Base-by-base conservation (phyloP, 768 basidiomycete species). In the Phaeotremella skinneri region DNA sequence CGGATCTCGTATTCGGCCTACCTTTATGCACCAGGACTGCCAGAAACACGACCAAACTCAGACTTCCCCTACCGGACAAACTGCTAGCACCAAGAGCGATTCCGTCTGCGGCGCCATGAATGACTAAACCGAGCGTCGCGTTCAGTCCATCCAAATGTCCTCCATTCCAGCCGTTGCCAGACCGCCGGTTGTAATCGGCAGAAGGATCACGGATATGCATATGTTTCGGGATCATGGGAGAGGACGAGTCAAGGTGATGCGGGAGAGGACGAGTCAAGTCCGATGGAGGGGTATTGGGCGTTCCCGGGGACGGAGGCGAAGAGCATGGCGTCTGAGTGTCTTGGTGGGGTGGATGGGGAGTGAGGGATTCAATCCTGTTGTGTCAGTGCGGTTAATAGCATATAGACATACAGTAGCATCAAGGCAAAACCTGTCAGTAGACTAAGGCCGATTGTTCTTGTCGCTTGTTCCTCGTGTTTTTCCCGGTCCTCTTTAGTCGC, bases 21-120 rank as follows among this genome's bases (percentile, higher is more conserved):
- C 77, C 89, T 83, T 98, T 98, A 78, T 98, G 96, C 21, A 98
- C 81, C 49, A 90, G 81, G 41, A 99, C 83, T 2, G 96, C 93
- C 23, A 96, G 72, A 73, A 98, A 98, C 2, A 99, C 87, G 42
- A 97, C 81, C 9, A 91, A 70, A 0, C 92, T 89, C 30, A 97
- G 72, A 25, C 74, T 76, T 32, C 80, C 17, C 79, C 77, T 56
- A 9, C 61, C 68, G 17, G 69, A 71, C 23, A 77, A 59, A 32
- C 78, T 72, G 41, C 78, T 79, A 25, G 91, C 87, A 23, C 94
- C 96, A 37, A 98, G 80, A 2, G 90, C 91, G 57, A 96, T 85
- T 2, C 96, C 93, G 76, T 99, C 96, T 0, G 91, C 89, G 49
- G 92, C 81, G 1, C 86, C 89, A 71, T 99, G 94, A 25, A 91